These are phyloP conservation scores for Rhodamnia argentea DNA, from an alignment of 345 rosid species.

Conservation along the genomic window DNA sequence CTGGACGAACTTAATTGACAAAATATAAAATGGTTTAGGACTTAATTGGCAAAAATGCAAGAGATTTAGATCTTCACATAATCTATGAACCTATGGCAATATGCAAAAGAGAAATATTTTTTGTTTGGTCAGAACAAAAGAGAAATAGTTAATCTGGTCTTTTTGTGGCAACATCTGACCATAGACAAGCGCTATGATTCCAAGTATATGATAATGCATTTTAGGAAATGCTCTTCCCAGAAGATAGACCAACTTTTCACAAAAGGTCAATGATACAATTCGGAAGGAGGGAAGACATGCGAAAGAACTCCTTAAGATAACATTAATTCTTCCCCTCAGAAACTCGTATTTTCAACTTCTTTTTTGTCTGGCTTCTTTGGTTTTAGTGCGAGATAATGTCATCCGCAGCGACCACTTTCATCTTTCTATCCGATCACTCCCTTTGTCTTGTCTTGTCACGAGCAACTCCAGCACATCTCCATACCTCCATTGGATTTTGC, in stretches of 20 bases:
- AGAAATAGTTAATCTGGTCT: too few species aligned
- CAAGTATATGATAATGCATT: too few species aligned
- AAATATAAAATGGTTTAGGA: too few species aligned
- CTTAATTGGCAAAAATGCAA: too few species aligned
- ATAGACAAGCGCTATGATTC: too few species aligned
- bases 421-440: not conserved
- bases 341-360: not conserved
- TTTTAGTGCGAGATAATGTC: not conserved
- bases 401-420: not conserved
- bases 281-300: not conserved
- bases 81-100: not conserved
- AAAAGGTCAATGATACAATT: too few species aligned
- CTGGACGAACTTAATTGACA: too few species aligned
- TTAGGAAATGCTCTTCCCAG: too few species aligned
- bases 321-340: not conserved
- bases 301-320: not conserved
- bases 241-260: too few species aligned
- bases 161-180: too few species aligned
- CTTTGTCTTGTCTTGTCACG: not conserved
- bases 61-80: not conserved
- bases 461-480: not conserved
- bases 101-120: not conserved
- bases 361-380: not conserved
- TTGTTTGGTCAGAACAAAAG: not conserved
- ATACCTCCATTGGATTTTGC: not conserved